Percentiles rank a stretch among this genome's conserved stretches.
Evolutionary conservation across 2,329 filamentous ascomycete species (phyloP).

Genomic region (Pseudopyricularia cyperi): DNA sequence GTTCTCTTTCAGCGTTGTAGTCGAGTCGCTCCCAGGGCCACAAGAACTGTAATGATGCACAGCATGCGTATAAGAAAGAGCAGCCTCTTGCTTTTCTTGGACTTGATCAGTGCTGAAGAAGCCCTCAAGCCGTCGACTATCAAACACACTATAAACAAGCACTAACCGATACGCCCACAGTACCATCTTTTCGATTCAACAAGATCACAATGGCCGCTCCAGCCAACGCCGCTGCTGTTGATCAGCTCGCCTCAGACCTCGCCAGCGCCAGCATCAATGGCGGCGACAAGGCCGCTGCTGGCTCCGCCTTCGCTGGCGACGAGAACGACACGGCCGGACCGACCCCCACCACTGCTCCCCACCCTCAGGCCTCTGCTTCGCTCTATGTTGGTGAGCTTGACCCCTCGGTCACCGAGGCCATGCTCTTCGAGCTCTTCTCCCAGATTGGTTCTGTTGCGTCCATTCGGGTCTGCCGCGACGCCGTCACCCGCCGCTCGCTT

Average conservation of each 20-base stretch:
- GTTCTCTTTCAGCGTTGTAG: neutral
- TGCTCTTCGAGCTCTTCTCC: constrained; percentile 99
- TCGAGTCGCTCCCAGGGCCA: neutral
- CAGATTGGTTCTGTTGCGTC: constrained; percentile 98
- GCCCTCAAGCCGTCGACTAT: neutral
- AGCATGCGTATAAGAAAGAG: neutral
- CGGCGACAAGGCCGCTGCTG: constrained; percentile 51
- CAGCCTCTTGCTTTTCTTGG: neutral
- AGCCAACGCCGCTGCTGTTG: constrained; percentile 49
- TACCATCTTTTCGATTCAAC: neutral
- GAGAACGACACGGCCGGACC: constrained; percentile 52
- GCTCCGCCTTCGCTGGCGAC: constrained; percentile 36
- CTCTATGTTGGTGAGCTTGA: constrained; percentile 99
- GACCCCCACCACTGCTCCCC: constrained; percentile 60
- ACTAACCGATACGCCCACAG: neutral
- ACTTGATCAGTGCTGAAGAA: neutral
- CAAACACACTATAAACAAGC: neutral
- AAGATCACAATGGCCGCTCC: constrained; percentile 44
- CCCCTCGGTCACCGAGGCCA: constrained; percentile 93
- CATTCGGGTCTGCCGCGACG: constrained; percentile 98
- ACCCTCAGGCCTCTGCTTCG: constrained; percentile 87
- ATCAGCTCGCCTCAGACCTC: constrained; percentile 71
- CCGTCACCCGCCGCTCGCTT: constrained; percentile 94
- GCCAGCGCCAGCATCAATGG: constrained; percentile 58
- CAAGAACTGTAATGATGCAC: neutral